Base-by-base conservation (phyloP, 2,329 filamentous ascomycete genomes). In the Aphanocladium album region DNA sequence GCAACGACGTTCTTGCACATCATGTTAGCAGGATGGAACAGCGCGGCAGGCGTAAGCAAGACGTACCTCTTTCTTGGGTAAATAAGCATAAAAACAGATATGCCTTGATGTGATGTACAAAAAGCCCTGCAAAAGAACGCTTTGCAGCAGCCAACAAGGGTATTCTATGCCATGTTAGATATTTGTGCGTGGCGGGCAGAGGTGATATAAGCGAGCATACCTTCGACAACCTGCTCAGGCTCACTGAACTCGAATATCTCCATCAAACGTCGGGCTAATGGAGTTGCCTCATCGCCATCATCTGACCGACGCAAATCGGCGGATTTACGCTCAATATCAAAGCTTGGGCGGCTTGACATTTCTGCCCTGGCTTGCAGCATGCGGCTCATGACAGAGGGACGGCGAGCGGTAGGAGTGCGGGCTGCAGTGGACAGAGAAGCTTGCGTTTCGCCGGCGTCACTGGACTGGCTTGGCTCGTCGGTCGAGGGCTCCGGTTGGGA, bases 11-110 rank as follows among this genome's bases (percentile, higher is more conserved):
- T 85, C 82, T 90, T 71, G 39, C 11, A 1, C 7, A 41, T 19
- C 30, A 9, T 41, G 17, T 53, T n/a, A 63, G 57, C 23, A 37
- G 51, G 23, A 46, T 60, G 37, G 30, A 16, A 11, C 12, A n/a
- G 14, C 16, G 33, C 21, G 19, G 17, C 3, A 35, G 8, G 45
- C 6, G 33, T 4, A 9, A 25, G 50, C n/a, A 19, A 30, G 59
- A 8, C 87, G 74, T 79, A 90, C 89, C 56, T 89, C 86, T 80
- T 95, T 96, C 79, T 93, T 96, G 7, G 92, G 92, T n/a, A 98
- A 82, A 71, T 97, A 97, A 43, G 95, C 92, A 71, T 97, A 98
- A 73, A 98, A 99, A 76, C 93, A 97, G 63, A 98, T 89, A 71
- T 99, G 95, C 67, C 88, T 89, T 63, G 89, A 82, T 0, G 95